phyloP scores from a whole-genome alignment of 257 asterid genomes.

The Nicotiana undulata region DNA sequence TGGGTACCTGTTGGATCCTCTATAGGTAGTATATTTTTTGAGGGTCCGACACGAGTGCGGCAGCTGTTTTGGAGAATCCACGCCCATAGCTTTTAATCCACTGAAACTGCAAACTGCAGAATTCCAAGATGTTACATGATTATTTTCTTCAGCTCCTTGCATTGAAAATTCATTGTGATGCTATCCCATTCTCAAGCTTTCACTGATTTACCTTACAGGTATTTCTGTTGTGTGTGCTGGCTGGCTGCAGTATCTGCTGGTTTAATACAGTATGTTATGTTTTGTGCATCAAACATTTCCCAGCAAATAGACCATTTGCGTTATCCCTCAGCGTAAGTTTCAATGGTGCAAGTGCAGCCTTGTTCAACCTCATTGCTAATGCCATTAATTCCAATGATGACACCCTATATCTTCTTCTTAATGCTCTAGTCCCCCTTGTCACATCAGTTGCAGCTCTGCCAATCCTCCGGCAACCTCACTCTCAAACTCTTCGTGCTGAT shows the following conservation, averaged over 20 bases:
- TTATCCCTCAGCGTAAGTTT: slow-evolving; percentile 51
- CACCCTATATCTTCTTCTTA: slow-evolving; percentile 46
- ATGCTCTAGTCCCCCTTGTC: slow-evolving; percentile 42
- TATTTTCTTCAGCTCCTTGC: background rate
- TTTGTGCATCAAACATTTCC: slow-evolving; percentile 47
- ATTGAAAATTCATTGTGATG: background rate
- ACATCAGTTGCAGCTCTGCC: slow-evolving; percentile 24
- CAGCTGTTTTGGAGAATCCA: too few species aligned
- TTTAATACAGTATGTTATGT: slow-evolving; percentile 65
- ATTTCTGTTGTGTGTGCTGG: slow-evolving; percentile 37
- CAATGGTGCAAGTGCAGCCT: slow-evolving; percentile 56
- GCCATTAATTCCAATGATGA: slow-evolving; percentile 34
- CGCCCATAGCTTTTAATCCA: background rate
- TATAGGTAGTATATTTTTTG: too few species aligned
- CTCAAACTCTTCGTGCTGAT: slow-evolving; percentile 18
- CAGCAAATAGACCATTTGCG: slow-evolving; percentile 38
- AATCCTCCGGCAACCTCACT: slow-evolving; percentile 17
- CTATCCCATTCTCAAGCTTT: background rate
- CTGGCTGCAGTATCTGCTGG: slow-evolving; percentile 69
- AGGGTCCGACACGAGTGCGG: too few species aligned
- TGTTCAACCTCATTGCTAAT: slow-evolving; percentile 47
- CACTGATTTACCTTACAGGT: slow-evolving; percentile 26
- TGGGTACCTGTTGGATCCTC: too few species aligned
- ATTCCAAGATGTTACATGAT: background rate
- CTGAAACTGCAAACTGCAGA: background rate